Percentiles rank a stretch among this genome's conserved stretches.
Conservation (phyloP, 176 grass and related monocot species). For the Eragrostis nindensis region DNA sequence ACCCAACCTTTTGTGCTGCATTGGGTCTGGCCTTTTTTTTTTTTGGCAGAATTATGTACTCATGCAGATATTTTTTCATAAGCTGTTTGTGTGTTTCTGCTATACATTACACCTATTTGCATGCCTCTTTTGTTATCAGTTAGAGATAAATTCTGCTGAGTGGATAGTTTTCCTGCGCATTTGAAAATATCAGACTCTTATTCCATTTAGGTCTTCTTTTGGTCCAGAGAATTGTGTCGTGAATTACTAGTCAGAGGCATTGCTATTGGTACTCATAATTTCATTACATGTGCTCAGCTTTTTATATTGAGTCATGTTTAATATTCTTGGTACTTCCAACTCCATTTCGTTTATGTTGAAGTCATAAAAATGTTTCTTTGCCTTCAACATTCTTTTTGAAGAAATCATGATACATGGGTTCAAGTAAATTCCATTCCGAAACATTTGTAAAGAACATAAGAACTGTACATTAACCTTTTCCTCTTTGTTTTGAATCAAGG, state of each 20-base stretch:
- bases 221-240: neutral
- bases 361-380: neutral
- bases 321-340: neutral
- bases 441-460: neutral
- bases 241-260: neutral
- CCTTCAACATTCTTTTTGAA: neutral
- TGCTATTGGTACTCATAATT: neutral
- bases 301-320: conserved; percentile 2
- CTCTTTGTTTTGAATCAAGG: neutral
- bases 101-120: neutral
- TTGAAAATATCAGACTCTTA: conserved; percentile 11
- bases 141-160: neutral
- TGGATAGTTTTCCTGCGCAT: conserved; percentile 23
- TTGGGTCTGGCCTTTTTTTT: no score
- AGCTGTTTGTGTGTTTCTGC: no score
- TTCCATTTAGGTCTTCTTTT: conserved; percentile 25
- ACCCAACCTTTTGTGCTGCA: no score
- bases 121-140: neutral
- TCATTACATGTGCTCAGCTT: neutral
- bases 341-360: neutral
- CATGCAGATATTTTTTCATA: no score
- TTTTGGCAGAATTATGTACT: no score
- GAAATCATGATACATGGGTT: neutral
- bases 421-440: neutral
- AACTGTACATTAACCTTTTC: neutral